Conservation (phyloP, 2,329 filamentous ascomycete species). For the Hymenoscyphus occultus region DNA sequence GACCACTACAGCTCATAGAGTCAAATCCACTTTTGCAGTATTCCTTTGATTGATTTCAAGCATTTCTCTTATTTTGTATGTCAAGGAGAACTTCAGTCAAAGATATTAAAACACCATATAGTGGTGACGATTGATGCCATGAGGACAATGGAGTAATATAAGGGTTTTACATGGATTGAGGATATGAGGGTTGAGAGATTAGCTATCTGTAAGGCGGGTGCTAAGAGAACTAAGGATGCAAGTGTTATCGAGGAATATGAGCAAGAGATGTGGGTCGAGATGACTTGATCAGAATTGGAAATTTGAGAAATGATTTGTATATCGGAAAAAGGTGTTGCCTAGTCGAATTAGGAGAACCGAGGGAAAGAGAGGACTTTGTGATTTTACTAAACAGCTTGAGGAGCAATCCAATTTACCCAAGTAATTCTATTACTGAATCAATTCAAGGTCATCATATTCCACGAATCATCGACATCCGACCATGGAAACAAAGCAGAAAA, state of each 20-base stretch:
- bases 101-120: no score
- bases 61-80: no score
- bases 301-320: no score
- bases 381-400: background rate
- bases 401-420: background rate
- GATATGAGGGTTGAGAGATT: conserved; percentile 65
- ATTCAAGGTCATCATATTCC: background rate
- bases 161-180: conserved; percentile 68
- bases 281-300: conserved; percentile 18
- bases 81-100: no score
- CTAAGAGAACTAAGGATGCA: conserved; percentile 48
- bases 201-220: conserved; percentile 85
- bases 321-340: no score
- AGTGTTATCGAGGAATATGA: conserved; percentile 29
- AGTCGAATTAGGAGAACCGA: no score
- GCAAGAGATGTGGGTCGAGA: conserved; percentile 28
- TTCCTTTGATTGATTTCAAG: no score
- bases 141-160: conserved; percentile 56
- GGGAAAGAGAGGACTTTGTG: no score
- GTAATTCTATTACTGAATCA: background rate
- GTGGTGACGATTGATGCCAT: conserved; percentile 50
- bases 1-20: no score
- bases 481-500: no score
- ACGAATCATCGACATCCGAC: no score
- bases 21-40: no score